Conservation (phyloP, 2,329 filamentous ascomycete species). For the Ascochyta rabiei region DNA sequence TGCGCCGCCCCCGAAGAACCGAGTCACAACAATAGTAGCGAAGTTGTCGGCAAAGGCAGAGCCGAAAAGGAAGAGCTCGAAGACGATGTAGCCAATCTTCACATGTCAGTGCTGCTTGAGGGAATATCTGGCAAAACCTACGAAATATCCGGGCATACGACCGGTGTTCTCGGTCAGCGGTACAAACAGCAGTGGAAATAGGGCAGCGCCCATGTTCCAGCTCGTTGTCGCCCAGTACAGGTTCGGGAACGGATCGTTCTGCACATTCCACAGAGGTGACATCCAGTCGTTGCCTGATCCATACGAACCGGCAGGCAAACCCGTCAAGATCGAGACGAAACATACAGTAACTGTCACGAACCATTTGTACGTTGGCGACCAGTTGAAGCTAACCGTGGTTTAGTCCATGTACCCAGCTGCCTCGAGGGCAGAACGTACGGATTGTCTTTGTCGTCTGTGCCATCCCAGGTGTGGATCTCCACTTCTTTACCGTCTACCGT, state of each 20-base stretch:
- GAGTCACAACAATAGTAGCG: slow-evolving; percentile 51
- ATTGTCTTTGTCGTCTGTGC: slow-evolving; percentile 32
- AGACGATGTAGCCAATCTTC: slow-evolving; percentile 48
- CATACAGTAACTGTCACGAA: slow-evolving; percentile 50
- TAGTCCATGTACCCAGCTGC: background rate
- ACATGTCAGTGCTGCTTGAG: background rate
- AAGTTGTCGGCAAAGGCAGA: slow-evolving; percentile 54
- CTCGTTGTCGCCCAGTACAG: slow-evolving; percentile 48
- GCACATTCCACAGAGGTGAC: slow-evolving; percentile 44
- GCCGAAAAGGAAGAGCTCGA: slow-evolving; percentile 50
- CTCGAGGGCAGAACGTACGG: slow-evolving; percentile 18
- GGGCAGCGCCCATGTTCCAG: slow-evolving; percentile 50
- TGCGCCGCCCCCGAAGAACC: slow-evolving; percentile 53
- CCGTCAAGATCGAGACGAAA: slow-evolving; percentile 52
- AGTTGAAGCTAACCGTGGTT: slow-evolving; percentile 45
- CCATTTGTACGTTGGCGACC: slow-evolving; percentile 51
- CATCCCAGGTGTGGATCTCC: slow-evolving; percentile 32
- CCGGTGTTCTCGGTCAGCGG: slow-evolving; percentile 52
- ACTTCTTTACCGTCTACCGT: slow-evolving; percentile 30
- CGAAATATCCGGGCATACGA: slow-evolving; percentile 54
- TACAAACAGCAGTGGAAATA: slow-evolving; percentile 50
- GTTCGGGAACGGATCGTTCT: slow-evolving; percentile 46
- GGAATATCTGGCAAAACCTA: slow-evolving; percentile 4
- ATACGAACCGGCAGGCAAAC: slow-evolving; percentile 51
- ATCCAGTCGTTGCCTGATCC: slow-evolving; percentile 45